Evolutionary conservation across 1,284 basidiomycete genomes (phyloP), one percentile per base, ranked within the genome.

Genomic region (Malassezia obtusa): DNA sequence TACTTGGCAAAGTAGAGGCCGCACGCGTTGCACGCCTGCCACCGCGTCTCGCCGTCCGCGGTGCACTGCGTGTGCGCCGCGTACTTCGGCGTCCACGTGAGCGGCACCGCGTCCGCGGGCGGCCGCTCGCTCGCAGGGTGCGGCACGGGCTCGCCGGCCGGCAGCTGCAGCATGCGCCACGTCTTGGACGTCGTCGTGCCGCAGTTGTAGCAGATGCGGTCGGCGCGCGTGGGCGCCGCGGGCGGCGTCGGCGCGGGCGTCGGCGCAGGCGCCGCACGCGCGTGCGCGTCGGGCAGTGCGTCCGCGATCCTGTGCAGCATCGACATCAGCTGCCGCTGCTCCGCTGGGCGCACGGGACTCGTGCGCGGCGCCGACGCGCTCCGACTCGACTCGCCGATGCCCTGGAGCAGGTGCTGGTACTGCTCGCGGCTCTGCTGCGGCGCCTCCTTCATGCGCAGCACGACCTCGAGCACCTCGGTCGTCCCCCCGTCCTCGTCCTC

Each of bases 1-100:
- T 61, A 65, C 47, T 68, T 68, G 43, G 58, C 54, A 40, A 57
- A 70, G 59, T 67, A 68, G 21, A 64, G 52, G n/a, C 67, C 66
- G 41, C 67, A 70, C n/a, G 66, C 58, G 37, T 70, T 70, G 59
- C 67, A 70, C 5, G 67, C 61, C n/a, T 64, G 60, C 62, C 65
- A 64, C 14, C 56, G 55, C 10, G 57, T 56, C 32, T 62, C 57
- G 40, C 52, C 57, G 36, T 66, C 59, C 4, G 64, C 57, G 45
- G 57, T 48, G 43, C 60, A 46, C 4, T 58, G 52, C 19, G 52
- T 36, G 1, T 19, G 30, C 25, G 28, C 26, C 7, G 39, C 15
- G 36, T 46, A 46, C 43, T 47, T 30, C 19, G 48, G 49, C 25
- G 33, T 43, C 53, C 53, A 56, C 12, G 53, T 50, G 6, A 56